Evolutionary conservation across 257 asterid genomes (phyloP).

Genomic region (Solanum tarijense): DNA sequence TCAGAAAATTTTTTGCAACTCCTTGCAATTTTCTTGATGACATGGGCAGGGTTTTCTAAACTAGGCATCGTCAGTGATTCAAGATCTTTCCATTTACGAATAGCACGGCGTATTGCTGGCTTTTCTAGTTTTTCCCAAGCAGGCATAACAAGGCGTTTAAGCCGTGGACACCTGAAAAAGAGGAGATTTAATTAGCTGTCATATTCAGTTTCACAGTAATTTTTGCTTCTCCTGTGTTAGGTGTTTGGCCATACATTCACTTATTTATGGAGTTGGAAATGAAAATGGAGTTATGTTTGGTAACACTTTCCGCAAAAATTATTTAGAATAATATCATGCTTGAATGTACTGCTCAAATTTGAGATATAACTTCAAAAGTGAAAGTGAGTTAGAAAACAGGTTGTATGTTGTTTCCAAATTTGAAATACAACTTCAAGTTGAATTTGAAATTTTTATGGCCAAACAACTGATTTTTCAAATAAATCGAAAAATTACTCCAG

Average conservation of each 20-base stretch:
- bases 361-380: too few relatives aligned
- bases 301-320: too few relatives aligned
- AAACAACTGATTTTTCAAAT: not conserved
- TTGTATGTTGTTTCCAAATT: not conserved
- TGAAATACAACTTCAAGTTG: not conserved
- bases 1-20: conserved; percentile 46
- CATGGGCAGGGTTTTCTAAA: conserved; percentile 52
- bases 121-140: conserved; percentile 67
- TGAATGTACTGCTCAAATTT: too few relatives aligned
- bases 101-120: conserved; percentile 46
- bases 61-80: conserved; percentile 76
- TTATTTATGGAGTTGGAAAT: too few relatives aligned
- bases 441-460: not conserved
- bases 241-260: too few relatives aligned
- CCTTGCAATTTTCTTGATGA: conserved; percentile 44
- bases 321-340: too few relatives aligned
- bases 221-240: not conserved
- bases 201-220: not conserved
- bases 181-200: not conserved
- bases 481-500: not conserved
- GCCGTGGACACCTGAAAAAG: conserved; percentile 55
- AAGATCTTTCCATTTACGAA: conserved; percentile 45
- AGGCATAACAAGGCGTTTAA: conserved; percentile 72
- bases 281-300: too few relatives aligned
- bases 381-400: too few relatives aligned